A percentile compares a stretch with the other conserved stretches of the same genome.
Evolutionary conservation across 2,329 filamentous ascomycete genomes (phyloP).

Genomic region (Fusarium albidum): DNA sequence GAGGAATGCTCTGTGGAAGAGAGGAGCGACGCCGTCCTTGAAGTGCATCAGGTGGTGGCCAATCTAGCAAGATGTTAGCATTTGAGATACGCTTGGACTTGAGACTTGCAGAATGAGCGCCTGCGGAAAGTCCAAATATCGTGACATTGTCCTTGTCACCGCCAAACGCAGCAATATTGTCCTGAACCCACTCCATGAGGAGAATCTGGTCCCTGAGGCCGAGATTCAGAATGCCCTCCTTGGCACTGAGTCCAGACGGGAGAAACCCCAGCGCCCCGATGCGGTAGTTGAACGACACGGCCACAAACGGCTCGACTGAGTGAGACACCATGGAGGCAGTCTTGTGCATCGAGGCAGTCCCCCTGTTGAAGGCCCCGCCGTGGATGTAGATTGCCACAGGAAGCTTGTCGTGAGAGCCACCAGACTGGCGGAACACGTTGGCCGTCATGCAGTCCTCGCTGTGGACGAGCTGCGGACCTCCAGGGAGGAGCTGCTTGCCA

Average conservation of each 20-base stretch:
- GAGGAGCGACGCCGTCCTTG: constrained; percentile 51
- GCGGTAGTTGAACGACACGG: constrained; percentile 59
- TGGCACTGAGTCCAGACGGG: constrained; percentile 58
- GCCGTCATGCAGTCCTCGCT: constrained; percentile 63
- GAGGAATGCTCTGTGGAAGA: constrained; percentile 62
- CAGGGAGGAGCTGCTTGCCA: constrained; percentile 34
- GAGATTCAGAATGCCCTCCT: constrained; percentile 61
- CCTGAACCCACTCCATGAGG: constrained; percentile 61
- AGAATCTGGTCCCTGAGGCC: constrained; percentile 62
- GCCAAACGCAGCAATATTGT: constrained; percentile 62
- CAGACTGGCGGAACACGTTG: constrained; percentile 58
- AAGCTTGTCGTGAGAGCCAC: constrained; percentile 33
- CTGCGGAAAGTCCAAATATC: constrained; percentile 50
- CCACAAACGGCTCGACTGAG: constrained; percentile 57
- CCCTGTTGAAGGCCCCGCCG: constrained; percentile 55
- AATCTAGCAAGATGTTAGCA: constrained; percentile 52
- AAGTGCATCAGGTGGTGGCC: constrained; percentile 71
- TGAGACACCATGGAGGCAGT: constrained; percentile 69
- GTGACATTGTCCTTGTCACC: constrained; percentile 58
- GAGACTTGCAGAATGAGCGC: constrained; percentile 57
- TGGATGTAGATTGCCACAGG: constrained; percentile 67
- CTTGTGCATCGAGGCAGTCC: constrained; percentile 62
- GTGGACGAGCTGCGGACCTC: constrained; percentile 39
- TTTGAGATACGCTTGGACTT: fast-evolving
- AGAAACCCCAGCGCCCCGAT: constrained; percentile 69